A percentile compares a stretch with the other conserved stretches of the same genome.
These are phyloP conservation scores for Aphanomyces cochlioides DNA, from an alignment of 352 stramenopile species.

Conservation along the genomic window DNA sequence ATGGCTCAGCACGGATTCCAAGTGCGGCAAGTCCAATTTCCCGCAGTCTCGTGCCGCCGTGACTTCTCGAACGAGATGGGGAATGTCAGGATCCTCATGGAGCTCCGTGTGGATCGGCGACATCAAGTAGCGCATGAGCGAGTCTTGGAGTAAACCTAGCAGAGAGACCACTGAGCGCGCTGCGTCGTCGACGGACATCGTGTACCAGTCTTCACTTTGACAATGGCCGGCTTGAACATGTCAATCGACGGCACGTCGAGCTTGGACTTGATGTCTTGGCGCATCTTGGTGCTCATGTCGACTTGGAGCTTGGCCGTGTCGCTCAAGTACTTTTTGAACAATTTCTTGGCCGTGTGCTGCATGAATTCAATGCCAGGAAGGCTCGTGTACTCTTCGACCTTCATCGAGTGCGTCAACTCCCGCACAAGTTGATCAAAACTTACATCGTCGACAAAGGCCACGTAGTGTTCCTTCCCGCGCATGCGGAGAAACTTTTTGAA, in stretches of 20 bases:
- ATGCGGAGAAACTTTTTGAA: constrained; percentile 27
- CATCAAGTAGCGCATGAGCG: background rate
- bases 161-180: too few species aligned
- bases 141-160: constrained; percentile 34
- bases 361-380: constrained; percentile 76
- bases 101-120: constrained; percentile 3
- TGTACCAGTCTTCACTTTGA: constrained; percentile 29
- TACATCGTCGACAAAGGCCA: constrained; percentile 1
- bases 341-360: constrained; percentile 80
- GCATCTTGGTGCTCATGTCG: constrained; percentile 78
- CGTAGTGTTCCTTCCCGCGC: background rate
- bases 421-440: too few species aligned
- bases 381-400: constrained; percentile 7
- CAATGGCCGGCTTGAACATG: constrained; percentile 77
- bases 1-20: background rate
- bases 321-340: constrained; percentile 82
- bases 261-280: constrained; percentile 64
- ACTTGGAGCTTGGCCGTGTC: constrained; percentile 69
- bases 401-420: background rate
- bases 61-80: constrained; percentile 31
- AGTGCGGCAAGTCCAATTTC: background rate
- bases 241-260: constrained; percentile 67
- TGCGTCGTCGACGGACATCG: background rate
- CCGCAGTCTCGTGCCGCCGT: background rate
- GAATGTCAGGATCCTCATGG: background rate